Percentiles rank a stretch among this genome's conserved stretches.
These are phyloP conservation scores for Salix purpurea DNA, from an alignment of 345 rosid species.

Conservation along the genomic window DNA sequence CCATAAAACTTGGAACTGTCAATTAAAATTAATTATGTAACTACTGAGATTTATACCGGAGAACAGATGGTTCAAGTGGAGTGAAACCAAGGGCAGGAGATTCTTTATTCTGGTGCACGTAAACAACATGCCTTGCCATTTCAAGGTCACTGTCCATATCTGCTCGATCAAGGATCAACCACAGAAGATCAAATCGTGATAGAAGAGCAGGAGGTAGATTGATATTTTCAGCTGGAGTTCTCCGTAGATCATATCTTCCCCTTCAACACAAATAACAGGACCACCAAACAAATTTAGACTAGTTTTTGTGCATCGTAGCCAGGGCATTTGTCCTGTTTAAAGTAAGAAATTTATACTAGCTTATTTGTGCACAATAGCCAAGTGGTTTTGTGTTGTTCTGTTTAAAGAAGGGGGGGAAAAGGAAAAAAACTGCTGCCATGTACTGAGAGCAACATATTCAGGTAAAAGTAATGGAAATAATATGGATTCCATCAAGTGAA, in stretches of 20 bases:
- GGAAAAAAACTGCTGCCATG: background rate
- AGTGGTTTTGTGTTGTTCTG: background rate
- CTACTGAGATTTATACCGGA: conserved; percentile 52
- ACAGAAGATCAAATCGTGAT: conserved; percentile 86
- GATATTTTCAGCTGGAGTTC: conserved; percentile 97
- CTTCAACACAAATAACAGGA: conserved; percentile 37
- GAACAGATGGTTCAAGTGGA: conserved; percentile 78
- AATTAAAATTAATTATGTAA: background rate
- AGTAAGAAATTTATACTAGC: background rate
- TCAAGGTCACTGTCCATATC: conserved; percentile 97
- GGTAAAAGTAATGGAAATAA: background rate
- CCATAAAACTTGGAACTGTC: background rate
- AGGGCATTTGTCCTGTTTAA: background rate
- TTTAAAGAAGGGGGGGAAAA: background rate
- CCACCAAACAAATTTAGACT: background rate
- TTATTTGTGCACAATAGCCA: too few relatives aligned
- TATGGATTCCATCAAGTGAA: background rate
- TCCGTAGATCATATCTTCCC: conserved; percentile 92
- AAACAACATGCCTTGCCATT: conserved; percentile 87
- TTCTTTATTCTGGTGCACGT: conserved; percentile 83
- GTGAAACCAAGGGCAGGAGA: conserved; percentile 92
- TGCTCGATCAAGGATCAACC: conserved; percentile 95
- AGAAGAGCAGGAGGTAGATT: conserved; percentile 96
- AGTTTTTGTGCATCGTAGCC: background rate
- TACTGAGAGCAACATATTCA: background rate